phyloP scores from a whole-genome alignment of 2,329 filamentous ascomycete genomes.

The Ophiostoma himal-ulmi region DNA sequence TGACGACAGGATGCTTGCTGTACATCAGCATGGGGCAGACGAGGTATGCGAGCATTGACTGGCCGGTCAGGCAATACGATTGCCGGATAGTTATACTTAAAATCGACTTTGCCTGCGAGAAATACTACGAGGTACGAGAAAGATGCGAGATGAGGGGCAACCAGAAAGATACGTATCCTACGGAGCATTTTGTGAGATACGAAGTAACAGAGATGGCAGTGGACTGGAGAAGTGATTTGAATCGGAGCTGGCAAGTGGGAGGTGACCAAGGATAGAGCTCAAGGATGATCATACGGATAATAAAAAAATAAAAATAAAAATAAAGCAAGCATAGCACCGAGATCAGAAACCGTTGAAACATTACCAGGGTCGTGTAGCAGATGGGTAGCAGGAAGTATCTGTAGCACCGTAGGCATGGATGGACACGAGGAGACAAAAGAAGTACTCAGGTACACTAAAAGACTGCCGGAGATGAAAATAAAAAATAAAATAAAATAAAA shows the following conservation, averaged over 20 bases:
- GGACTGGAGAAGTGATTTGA: background rate
- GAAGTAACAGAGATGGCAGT: background rate
- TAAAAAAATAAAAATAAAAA: background rate
- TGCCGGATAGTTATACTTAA: background rate
- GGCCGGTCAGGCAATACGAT: background rate
- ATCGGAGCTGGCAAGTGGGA: background rate
- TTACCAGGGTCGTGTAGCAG: background rate
- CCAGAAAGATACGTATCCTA: background rate
- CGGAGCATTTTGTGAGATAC: no score
- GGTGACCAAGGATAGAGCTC: background rate
- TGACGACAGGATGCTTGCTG: no score
- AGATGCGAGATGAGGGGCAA: background rate
- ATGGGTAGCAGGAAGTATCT: background rate
- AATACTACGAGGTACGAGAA: no score
- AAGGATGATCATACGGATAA: background rate
- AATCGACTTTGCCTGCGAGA: background rate
- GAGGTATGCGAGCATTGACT: background rate
- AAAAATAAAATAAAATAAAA: background rate
- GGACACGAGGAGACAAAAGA: background rate
- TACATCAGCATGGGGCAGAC: background rate
- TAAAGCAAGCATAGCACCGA: background rate
- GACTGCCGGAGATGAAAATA: background rate
- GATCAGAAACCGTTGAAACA: conserved; percentile 8
- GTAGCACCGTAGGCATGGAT: no score
- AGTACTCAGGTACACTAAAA: background rate